These are phyloP conservation scores for Dissophora ornata DNA, from an alignment of 192 early-diverging fungal species.

Conservation along the genomic window DNA sequence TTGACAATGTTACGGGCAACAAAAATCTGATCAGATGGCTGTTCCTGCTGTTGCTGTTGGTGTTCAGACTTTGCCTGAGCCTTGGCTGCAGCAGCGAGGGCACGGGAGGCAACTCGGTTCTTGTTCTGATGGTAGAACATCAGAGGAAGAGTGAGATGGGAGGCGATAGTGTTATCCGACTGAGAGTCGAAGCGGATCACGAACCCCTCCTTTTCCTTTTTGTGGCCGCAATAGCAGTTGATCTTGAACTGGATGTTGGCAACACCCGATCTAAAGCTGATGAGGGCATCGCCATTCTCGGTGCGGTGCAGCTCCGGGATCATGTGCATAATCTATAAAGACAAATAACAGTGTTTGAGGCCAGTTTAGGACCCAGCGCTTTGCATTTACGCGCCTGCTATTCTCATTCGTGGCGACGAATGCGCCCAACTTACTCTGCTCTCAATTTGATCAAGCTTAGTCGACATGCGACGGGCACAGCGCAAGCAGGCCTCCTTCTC, in stretches of 20 bases:
- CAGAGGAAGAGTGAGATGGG: conserved; percentile 52
- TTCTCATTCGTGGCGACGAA: not conserved
- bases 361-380: no score
- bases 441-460: conserved; percentile 46
- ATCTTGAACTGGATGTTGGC: conserved; percentile 55
- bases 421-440: conserved; percentile 29
- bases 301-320: conserved; percentile 49
- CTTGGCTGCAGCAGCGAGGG: conserved; percentile 32
- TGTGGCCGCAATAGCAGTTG: conserved; percentile 53
- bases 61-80: conserved; percentile 8
- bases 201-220: conserved; percentile 54
- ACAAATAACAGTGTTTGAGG: no score
- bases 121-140: conserved; percentile 57
- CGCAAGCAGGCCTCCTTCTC: conserved; percentile 52
- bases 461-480: conserved; percentile 53
- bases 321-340: conserved; percentile 52
- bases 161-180: conserved; percentile 41
- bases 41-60: conserved; percentile 31
- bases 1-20: conserved; percentile 42
- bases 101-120: conserved; percentile 46
- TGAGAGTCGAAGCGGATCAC: conserved; percentile 50
- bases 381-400: no score
- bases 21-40: not conserved
- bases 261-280: conserved; percentile 47
- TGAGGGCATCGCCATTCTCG: conserved; percentile 39